Evolutionary conservation across 768 basidiomycete species (phyloP).

Genomic region (Tylopilus cervinicoccineus): DNA sequence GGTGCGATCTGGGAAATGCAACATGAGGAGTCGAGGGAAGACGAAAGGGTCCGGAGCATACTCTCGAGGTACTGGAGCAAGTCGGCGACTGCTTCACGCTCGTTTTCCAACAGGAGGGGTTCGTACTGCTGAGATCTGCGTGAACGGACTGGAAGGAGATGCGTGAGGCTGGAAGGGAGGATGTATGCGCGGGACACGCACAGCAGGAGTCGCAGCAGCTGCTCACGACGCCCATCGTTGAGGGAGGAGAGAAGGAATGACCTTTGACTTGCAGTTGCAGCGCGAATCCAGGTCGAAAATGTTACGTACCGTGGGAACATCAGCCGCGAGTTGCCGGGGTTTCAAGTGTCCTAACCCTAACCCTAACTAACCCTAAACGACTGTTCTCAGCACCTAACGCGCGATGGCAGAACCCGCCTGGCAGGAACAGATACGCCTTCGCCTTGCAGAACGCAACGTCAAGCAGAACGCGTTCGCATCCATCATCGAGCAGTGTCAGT

Average conservation of each 20-base stretch:
- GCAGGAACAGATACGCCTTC: slow-evolving; percentile 77
- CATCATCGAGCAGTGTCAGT: slow-evolving; percentile 90
- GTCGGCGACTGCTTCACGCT: slow-evolving; percentile 97
- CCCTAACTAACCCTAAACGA: slow-evolving; percentile 15
- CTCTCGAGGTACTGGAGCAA: slow-evolving; percentile 97
- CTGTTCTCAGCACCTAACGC: no score
- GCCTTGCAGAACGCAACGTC: slow-evolving; percentile 80
- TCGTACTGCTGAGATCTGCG: slow-evolving; percentile 85
- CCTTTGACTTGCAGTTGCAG: slow-evolving; percentile 9
- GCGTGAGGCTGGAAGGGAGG: slow-evolving; percentile 14
- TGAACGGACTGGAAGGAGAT: slow-evolving; percentile 60
- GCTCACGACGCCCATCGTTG: slow-evolving; percentile 64
- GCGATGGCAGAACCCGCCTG: slow-evolving; percentile 78
- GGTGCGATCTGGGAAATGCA: slow-evolving; percentile 60
- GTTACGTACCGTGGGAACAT: slow-evolving; percentile 23
- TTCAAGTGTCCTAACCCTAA: slow-evolving; percentile 21
- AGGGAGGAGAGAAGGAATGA: not conserved
- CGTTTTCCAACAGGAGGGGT: slow-evolving; percentile 83
- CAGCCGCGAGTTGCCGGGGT: slow-evolving; percentile 18
- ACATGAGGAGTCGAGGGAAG: not conserved
- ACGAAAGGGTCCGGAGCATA: slow-evolving; percentile 37
- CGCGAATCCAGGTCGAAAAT: slow-evolving; percentile 13
- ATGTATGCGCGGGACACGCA: slow-evolving; percentile 36
- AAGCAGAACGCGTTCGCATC: slow-evolving; percentile 77
- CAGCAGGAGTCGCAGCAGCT: slow-evolving; percentile 87